These are phyloP conservation scores for Gossypium mustelinum DNA, from an alignment of 345 rosid genomes.

Conservation along the genomic window DNA sequence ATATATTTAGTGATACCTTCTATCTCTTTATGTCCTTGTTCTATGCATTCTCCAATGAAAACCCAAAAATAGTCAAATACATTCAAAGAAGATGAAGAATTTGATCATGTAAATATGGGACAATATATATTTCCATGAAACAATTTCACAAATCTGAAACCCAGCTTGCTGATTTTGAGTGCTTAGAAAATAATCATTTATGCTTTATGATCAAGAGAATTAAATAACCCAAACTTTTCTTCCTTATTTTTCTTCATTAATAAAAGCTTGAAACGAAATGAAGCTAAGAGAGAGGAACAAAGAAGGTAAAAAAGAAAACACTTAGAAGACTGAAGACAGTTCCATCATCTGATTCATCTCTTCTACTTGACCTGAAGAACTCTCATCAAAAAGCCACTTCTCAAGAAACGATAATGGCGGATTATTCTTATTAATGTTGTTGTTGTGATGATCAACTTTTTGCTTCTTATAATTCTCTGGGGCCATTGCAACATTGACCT, in stretches of 20 bases:
- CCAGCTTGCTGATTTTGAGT: background rate
- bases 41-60: background rate
- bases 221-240: background rate
- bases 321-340: constrained; percentile 50
- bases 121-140: background rate
- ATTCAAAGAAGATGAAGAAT: background rate
- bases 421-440: constrained; percentile 5
- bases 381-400: constrained; percentile 96
- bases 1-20: too few relatives aligned
- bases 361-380: constrained; percentile 40
- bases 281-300: background rate
- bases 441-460: constrained; percentile 19
- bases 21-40: background rate
- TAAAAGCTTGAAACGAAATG: constrained; percentile 7
- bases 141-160: background rate
- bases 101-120: background rate
- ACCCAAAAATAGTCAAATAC: background rate
- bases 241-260: background rate
- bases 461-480: constrained; percentile 25
- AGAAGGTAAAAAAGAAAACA: background rate
- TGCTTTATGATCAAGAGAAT: background rate
- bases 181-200: background rate
- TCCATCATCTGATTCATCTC: constrained; percentile 63
- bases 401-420: constrained; percentile 84
- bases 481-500: background rate